Percentiles rank a stretch among this genome's conserved stretches.
These are phyloP conservation scores for Hygrocybe punicea DNA, from an alignment of 768 basidiomycete genomes.

Conservation along the genomic window DNA sequence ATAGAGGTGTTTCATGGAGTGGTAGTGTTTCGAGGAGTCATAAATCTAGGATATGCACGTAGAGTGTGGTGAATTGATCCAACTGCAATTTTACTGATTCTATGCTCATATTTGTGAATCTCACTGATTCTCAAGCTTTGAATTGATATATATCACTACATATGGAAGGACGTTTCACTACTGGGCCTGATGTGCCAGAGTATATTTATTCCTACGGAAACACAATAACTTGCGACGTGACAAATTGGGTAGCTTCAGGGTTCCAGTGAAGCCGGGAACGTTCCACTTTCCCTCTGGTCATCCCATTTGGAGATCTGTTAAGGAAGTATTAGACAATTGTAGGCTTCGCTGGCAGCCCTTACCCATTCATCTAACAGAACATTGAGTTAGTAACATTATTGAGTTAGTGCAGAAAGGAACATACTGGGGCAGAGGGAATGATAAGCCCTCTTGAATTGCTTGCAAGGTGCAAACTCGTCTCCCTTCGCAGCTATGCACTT, in stretches of 20 bases:
- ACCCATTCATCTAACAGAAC: slow-evolving; percentile 84
- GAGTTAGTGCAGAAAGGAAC: slow-evolving; percentile 34
- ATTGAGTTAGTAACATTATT: slow-evolving; percentile 3
- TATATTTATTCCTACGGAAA: too few relatives aligned
- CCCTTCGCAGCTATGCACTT: slow-evolving; percentile 96
- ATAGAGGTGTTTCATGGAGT: too few relatives aligned
- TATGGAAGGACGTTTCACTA: too few relatives aligned
- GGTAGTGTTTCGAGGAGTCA: too few relatives aligned
- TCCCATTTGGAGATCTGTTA: slow-evolving; percentile 82
- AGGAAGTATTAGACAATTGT: slow-evolving; percentile 8
- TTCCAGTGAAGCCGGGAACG: slow-evolving; percentile 89
- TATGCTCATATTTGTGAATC: too few relatives aligned
- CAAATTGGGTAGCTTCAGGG: slow-evolving; percentile 37
- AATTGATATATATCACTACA: too few relatives aligned
- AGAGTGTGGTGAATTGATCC: too few relatives aligned
- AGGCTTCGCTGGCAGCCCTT: slow-evolving; percentile 2
- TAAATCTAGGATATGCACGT: too few relatives aligned
- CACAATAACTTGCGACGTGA: too few relatives aligned
- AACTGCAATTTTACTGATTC: too few relatives aligned
- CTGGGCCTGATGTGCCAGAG: too few relatives aligned
- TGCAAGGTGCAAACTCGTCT: slow-evolving; percentile 97
- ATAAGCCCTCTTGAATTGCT: slow-evolving; percentile 96
- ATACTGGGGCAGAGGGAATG: slow-evolving; percentile 96
- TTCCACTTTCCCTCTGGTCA: slow-evolving; percentile 89
- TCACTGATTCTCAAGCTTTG: too few relatives aligned